Base-by-base conservation (phyloP, 169 alveolate species). In the Cryptosporidium ubiquitum region DNA sequence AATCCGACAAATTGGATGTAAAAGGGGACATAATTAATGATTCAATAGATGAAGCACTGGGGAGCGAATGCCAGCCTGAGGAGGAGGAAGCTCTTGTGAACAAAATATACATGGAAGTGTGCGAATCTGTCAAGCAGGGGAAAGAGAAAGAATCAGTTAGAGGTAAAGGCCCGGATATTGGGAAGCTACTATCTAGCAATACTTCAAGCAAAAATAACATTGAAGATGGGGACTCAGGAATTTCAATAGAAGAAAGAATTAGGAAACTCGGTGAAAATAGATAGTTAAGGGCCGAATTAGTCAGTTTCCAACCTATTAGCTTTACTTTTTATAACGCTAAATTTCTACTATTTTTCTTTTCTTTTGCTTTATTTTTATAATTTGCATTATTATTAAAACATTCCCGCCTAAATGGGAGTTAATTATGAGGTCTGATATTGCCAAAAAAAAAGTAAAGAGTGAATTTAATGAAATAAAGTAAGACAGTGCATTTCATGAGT, bases 21-120 rank as follows among this genome's bases (percentile, higher is more conserved):
- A 79, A 79, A 31, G 89, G 68, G 12, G 75, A 79, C 9, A 79
- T 79, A 23, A 79, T 79, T 14, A 79, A 79, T 29, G 89, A 79
- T 5, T 58, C 89, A 2, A 61, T 79, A 37, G 89, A 79, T 16
- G 51, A n/a, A n/a, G 75, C 89, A 5, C 1, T 79, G 26, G 89
- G 89, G n/a, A 64, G 44, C 47, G 75, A 64, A n/a, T 20, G 42
- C 16, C 55, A 35, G 44, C 29, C 40, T 10, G 89, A 79, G 16
- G 89, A 79, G 10, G 86, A 74, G 47, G 89, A 79, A 10, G 89
- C 51, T 12, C 33, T 79, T 9, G 68, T 66, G 7, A 49, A 79
- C 29, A 47, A 61, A 49, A 64, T 79, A 37, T 79, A 79, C 37
- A 40, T 44, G 40, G 89, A 79, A 64, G 49, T 61, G 44, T 42